Base-by-base conservation (phyloP, 345 rosid species). In the Alliaria petiolata region DNA sequence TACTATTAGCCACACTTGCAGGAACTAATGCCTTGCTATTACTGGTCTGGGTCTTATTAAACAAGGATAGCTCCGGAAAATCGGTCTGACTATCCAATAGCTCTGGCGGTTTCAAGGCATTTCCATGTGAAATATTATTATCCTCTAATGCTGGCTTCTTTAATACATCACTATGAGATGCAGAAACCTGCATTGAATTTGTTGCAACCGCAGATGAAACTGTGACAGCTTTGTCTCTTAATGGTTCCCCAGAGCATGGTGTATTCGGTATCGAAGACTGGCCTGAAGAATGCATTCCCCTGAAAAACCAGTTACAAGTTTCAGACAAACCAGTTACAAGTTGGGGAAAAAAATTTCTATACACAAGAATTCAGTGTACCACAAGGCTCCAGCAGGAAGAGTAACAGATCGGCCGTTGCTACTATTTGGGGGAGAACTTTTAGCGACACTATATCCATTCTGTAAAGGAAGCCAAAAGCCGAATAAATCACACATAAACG, bases 361-460 rank as follows among this genome's bases (percentile, higher is more conserved):
- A 60, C 53, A 47, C 13, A 35, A 30, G 57, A 49, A 61, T 31
- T 15, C 22, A 51, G 49, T 76, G 70, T 87, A 93, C 98, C 97
- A 93, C 71, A 97, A 81, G 12, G 97, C 93, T 65, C 93, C 96
- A 53, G 91, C 88, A 75, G 98, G 98, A 59, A 93, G 95, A 43
- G 82, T 79, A 39, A 79, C 61, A 35, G 93, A 59, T 77, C 84
- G 81, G 66, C 80, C 76, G 35, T 76, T 50, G 78, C 83, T 85
- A 76, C 86, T 91, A 81, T 84, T 81, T 73, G 90, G 89, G 22
- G 83, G 83, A 66, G 95, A 82, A 75, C 59, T 80, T 77, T 76
- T 87, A 59, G 74, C 59, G 11, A 71, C 65, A 22, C 58, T 76
- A 28, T 73, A 34, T 19, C 81, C 35, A 79, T 59, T 78, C 92